phyloP scores from a whole-genome alignment of 1,139 yeast species.

The Trichomonascaceae sp. region DNA sequence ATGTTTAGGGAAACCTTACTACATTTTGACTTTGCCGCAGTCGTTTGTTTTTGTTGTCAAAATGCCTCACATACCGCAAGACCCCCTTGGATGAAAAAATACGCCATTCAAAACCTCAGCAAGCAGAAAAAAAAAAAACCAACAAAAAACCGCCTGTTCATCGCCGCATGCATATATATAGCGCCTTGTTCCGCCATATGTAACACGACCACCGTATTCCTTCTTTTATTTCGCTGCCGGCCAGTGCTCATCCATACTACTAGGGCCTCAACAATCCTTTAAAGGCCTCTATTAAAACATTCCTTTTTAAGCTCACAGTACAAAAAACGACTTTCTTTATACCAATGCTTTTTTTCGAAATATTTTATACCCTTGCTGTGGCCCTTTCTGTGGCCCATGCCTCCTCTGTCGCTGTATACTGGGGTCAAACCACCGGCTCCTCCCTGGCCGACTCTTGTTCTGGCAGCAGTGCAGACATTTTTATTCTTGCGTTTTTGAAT shows the following conservation, averaged over 20 bases:
- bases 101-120: neutral
- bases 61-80: neutral
- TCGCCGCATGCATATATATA: neutral
- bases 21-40: neutral
- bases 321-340: neutral
- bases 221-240: neutral
- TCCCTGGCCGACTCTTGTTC: slow-evolving; percentile 65
- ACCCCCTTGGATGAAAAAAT: neutral
- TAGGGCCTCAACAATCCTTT: neutral
- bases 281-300: neutral
- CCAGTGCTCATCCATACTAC: neutral
- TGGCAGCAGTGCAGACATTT: slow-evolving; percentile 61
- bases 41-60: neutral
- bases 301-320: neutral
- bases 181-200: neutral
- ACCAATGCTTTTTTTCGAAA: neutral
- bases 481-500: slow-evolving; percentile 63
- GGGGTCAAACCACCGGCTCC: slow-evolving; percentile 86
- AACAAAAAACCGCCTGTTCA: neutral
- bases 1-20: neutral
- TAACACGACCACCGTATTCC: neutral
- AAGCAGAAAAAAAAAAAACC: neutral
- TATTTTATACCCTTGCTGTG: neutral
- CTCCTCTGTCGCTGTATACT: slow-evolving; percentile 55
- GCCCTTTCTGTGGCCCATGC: neutral